Evolutionary conservation across 768 basidiomycete species (phyloP), one percentile per base, ranked within the genome.

Genomic region (Trametes gibbosa): DNA sequence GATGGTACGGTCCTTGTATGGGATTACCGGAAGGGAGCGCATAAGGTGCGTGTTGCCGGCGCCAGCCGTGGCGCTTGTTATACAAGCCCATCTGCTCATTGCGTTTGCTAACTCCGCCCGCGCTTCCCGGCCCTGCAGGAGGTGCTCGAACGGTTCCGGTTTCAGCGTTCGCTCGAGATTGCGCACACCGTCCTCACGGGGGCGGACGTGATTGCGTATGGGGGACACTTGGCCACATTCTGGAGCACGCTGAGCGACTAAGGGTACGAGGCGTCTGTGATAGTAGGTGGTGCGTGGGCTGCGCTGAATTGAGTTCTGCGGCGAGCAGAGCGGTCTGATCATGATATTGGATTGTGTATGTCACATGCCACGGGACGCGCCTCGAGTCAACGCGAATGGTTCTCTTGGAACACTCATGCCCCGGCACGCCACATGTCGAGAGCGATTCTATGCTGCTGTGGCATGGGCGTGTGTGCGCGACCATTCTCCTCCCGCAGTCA

Each of bases 1-100:
- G 81, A 83, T 62, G 62, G 65, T 14, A 51, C 40, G 27, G 73
- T 81, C 27, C 65, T 75, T 13, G 63, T 81, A 27, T 82, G 81
- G 79, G 83, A 84, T 65, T 79, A 75, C 68, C 75, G 82, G 29
- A 79, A 80, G 50, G 62, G 58, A 17, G 56, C 43, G 29, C 56
- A 51, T 14, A 77, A 77, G 74, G 81, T 79, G 73, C 53, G 72
- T 58, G 23, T 49, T 58, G 50, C 47, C 56, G 45, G 59, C 43
- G 56, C 34, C 21, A 43, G 52, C 49, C 48, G 34, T 52, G 40
- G n/a, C 17, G 53, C 59, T 39, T 56, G 41, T 58, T 55, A 19
- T 47, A 39, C 41, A 52, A 68, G 43, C 57, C 61, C 46, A 53
- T 53, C 23, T 52, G 51, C 56, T 13, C 37, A 9, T 50, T 54